A percentile compares a stretch with the other conserved stretches of the same genome.
phyloP scores from a whole-genome alignment of 176 grass and related monocot genomes.

The Microstegium vimineum region DNA sequence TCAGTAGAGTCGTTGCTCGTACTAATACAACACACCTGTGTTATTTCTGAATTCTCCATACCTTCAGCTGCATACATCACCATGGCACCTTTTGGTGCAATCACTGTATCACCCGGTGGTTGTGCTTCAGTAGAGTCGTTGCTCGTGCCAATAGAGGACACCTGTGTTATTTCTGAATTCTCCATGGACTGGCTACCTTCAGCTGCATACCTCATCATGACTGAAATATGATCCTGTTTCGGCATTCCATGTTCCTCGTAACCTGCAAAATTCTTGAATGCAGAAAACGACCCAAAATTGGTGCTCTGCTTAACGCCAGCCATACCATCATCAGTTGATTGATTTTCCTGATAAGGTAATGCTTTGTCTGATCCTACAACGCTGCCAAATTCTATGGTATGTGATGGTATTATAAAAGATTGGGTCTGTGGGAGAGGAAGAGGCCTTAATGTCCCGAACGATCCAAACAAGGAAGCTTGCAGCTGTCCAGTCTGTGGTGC shows the following conservation, averaged over 20 bases:
- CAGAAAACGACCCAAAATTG: neutral
- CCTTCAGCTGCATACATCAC: neutral
- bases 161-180: neutral
- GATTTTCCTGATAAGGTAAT: constrained; percentile 8
- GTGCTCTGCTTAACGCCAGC: neutral
- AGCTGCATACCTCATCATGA: neutral
- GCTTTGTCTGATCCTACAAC: neutral
- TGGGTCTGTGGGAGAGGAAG: neutral
- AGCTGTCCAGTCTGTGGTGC: neutral
- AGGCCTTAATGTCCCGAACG: constrained; percentile 30
- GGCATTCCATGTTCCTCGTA: neutral
- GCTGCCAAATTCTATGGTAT: neutral
- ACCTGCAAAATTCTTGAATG: neutral
- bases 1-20: neutral
- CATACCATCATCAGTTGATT: constrained; percentile 17
- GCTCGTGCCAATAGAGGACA: neutral
- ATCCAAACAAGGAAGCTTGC: constrained; percentile 17
- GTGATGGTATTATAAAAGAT: neutral
- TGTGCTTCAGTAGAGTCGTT: neutral
- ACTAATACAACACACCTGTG: neutral
- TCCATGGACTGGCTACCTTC: neutral
- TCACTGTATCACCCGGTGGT: neutral
- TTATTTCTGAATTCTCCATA: neutral
- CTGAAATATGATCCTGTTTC: neutral
- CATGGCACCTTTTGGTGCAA: neutral